Evolutionary conservation across 306 rosid genomes (phyloP), one percentile per base, ranked within the genome.

Genomic region (Quercus robur): DNA sequence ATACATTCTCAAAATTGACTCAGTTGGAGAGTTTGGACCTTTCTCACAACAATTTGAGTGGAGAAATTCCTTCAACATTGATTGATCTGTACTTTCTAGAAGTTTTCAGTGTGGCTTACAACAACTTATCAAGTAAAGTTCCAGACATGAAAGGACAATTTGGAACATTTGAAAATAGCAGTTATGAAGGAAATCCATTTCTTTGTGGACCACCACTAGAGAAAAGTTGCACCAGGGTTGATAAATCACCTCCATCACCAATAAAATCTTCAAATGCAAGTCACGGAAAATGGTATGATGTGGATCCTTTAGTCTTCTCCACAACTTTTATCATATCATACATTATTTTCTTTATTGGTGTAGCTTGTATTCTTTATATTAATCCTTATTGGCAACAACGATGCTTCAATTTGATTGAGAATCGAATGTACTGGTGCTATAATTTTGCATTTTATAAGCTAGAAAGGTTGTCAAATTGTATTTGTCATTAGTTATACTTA

Each of bases 41-140:
- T 38, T 79, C 83, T 4, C 19, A 33, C 57, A 83, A 75, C 54
- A 75, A 38, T 13, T 79, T 83, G 57, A 79, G 70, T 26, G 83
- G 83, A 18, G 23, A 38, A 51, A 75, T 83, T 51, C 86, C 81
- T 55, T 26, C 33, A 56, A 70, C 59, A 4, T 13, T 83, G 15
- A 25, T 33, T 8, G 35, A 38, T 3, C 8, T 75, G 23, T 0
- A 75, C 74, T 59, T 0, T 52, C 18, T 79, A 12, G 6, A 71
- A 15, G 23, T 28, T 10, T 83, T 78, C 77, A 83, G 70, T 58
- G 83, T 79, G 25, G 78, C 70, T 61, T 69, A 78, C 78, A 70
- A 81, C 9, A 79, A 78, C 33, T 41, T 83, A 8, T 78, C 80
- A 0, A 80, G 81, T 0, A 52, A 1, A 63, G 52, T 56, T 14